phyloP scores from a whole-genome alignment of 768 basidiomycete species.

The Leccinum subgranulosum region DNA sequence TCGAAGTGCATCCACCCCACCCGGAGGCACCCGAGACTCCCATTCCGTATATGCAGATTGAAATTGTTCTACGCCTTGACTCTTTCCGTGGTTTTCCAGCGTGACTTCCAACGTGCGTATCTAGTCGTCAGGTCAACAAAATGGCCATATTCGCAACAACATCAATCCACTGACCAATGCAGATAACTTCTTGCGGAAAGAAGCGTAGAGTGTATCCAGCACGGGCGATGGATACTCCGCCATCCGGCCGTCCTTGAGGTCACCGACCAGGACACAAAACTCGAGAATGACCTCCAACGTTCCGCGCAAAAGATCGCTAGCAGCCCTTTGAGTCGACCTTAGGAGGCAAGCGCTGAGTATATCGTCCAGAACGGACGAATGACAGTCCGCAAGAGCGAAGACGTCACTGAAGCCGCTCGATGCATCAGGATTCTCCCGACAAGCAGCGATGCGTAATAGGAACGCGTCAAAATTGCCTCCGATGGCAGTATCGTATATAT shows the following conservation, averaged over 20 bases:
- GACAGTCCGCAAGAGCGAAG: conserved; percentile 64
- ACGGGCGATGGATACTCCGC: conserved; percentile 59
- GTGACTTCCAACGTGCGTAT: conserved; percentile 52
- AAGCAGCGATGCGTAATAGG: conserved; percentile 39
- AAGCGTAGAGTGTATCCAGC: conserved; percentile 51
- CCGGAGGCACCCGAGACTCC: conserved; percentile 38
- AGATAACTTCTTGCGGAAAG: conserved; percentile 54
- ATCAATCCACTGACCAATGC: conserved; percentile 47
- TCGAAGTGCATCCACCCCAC: conserved; percentile 52
- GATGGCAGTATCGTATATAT: conserved; percentile 81
- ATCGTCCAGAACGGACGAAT: conserved; percentile 68
- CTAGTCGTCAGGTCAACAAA: conserved; percentile 34
- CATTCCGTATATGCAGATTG: conserved; percentile 24
- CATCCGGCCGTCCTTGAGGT: conserved; percentile 49
- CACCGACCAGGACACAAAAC: conserved; percentile 62
- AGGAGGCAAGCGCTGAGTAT: conserved; percentile 75
- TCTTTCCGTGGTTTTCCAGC: conserved; percentile 48
- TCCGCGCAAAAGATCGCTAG: conserved; percentile 61
- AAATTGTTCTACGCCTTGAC: conserved; percentile 16
- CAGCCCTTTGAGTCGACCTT: conserved; percentile 61
- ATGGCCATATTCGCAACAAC: not conserved
- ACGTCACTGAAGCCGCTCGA: conserved; percentile 56
- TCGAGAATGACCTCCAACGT: conserved; percentile 65
- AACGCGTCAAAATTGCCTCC: conserved; percentile 74
- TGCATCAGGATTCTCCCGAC: conserved; percentile 19